Evolutionary conservation across 2,329 filamentous ascomycete genomes (phyloP), one percentile per base, ranked within the genome.

Genomic region (Neonectria sp.): DNA sequence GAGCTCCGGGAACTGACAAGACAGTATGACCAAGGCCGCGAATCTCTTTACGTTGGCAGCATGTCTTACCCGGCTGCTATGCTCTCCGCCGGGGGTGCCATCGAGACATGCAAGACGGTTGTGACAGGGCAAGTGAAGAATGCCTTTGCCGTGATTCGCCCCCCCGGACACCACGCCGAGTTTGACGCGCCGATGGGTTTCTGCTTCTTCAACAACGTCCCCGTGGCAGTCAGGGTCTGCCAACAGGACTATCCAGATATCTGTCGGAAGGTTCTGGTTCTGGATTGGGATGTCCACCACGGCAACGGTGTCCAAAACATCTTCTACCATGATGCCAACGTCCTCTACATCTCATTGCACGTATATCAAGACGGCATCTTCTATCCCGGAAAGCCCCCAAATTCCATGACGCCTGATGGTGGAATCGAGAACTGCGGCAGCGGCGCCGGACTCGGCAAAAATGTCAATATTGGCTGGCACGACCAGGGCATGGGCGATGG

Each of bases 181-280:
- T 91, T 90, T 65, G 88, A 96, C 75, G 86, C 91, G 40, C 89
- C 95, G 1, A 96, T 97, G 88, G 96, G 96, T 0, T 99, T 99
- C 78, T 99, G 96, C 79, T 89, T 98, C 66, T 98, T 98, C 84
- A 98, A 99, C 83, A 99, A 99, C 76, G 96, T 98, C 3, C 95
- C 94, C 24, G 93, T 99, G 65, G 95, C 95, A 1, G 92, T 95
- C n/a, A 92, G 90, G 67, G 93, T 95, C 13, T 98, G 95, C 78
- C 95, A 97, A 78, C 84, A 87, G 60, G 91, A 95, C 67, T 96
- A 93, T 73, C 93, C 93, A 2, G 89, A 95, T 4, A 83, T 84
- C 9, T 98, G 95, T 77, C 91, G 94, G 63, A 98, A 97, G 81
- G 89, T 99, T 24, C 82, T 99, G 62, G 96, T 99, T 72, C 85